A percentile compares a stretch with the other conserved stretches of the same genome.
Conservation (phyloP, 331 rosid genomes). For the Stylosanthes scabra region DNA sequence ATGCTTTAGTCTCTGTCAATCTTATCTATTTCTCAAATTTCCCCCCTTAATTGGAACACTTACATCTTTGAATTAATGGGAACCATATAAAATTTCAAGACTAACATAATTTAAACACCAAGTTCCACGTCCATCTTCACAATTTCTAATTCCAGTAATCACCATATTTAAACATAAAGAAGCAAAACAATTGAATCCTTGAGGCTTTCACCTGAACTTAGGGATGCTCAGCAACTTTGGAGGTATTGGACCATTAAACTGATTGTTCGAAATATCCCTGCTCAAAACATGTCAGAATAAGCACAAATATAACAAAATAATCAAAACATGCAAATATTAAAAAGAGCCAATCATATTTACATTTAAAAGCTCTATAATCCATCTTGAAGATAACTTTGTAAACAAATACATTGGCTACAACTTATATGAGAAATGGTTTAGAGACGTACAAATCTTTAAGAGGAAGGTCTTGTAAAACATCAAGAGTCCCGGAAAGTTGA, state of each 20-base stretch:
- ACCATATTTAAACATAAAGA: conserved; percentile 28
- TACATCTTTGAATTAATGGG: conserved; percentile 14
- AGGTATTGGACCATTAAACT: conserved; percentile 87
- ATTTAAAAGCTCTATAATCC: too few relatives aligned
- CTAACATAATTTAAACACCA: conserved; percentile 2
- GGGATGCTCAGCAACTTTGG: conserved; percentile 81
- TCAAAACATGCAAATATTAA: not conserved
- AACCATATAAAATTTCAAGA: not conserved
- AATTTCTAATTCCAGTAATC: conserved; percentile 29
- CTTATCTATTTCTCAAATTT: not conserved
- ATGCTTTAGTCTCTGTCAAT: not conserved
- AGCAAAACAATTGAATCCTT: conserved; percentile 11
- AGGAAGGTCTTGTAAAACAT: conserved; percentile 81
- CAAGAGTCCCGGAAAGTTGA: conserved; percentile 84
- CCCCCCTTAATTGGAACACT: conserved; percentile 18
- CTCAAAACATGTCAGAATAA: conserved; percentile 42
- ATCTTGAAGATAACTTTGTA: too few relatives aligned
- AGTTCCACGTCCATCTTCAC: conserved; percentile 25
- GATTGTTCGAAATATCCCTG: conserved; percentile 94
- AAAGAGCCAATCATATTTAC: not conserved
- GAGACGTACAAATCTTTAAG: conserved; percentile 79
- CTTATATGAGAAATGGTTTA: conserved; percentile 42
- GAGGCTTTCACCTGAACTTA: conserved; percentile 61
- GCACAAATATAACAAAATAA: conserved; percentile 31
- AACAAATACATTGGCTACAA: not conserved